Base-by-base conservation (phyloP, 352 stramenopile species). In the Thraustochytrium striatum region DNA sequence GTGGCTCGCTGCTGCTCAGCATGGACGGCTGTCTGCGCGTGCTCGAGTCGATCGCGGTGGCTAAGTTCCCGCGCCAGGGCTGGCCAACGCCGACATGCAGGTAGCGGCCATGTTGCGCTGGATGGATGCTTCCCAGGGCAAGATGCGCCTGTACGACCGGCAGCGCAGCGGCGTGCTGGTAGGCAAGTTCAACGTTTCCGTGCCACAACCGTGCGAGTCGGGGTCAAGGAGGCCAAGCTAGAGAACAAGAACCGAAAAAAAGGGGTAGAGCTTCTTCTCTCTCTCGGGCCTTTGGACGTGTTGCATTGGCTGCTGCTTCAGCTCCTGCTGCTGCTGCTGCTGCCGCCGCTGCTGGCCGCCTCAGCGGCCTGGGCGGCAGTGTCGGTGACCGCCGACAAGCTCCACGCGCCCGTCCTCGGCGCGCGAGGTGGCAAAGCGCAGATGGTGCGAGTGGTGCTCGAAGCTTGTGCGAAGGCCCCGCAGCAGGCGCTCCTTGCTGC, bases 81-180 rank as follows among this genome's bases (percentile, higher is more conserved):
- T 8, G 11, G 35, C 11, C 25, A 38, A 38, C 44, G 19, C 65
- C 2, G 65, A 75, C 3, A 38, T 25, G n/a, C 65, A 30, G 7
- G 11, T 16, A 5, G 32, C 52, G 32, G 61, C 65, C 13, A 75
- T 75, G 65, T 25, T 75, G 65, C 65, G 68, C 41, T 75, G 65
- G 65, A 75, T 75, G 65, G 65, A 75, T 28, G 44, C 65, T 21
- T 75, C 65, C 19, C 41, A 75, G 28, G 65, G 65, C 2, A 75
- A 75, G 39, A 8, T 61, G 8, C 58, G 68, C 28, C 35, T 75
- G 32, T 43, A 75, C 44, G 41, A 61, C 21, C 43, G 65, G 32
- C 65, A 38, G 8, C 65, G 65, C 65, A 75, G 52, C 30, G 65
- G 65, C 21, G 25, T 38, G 8, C 32, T 75, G 44, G 30, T 75